Percentiles rank a stretch among this genome's conserved stretches.
These are phyloP conservation scores for Prototheca cutis DNA, from an alignment of 163 green algal genomes.

Conservation along the genomic window DNA sequence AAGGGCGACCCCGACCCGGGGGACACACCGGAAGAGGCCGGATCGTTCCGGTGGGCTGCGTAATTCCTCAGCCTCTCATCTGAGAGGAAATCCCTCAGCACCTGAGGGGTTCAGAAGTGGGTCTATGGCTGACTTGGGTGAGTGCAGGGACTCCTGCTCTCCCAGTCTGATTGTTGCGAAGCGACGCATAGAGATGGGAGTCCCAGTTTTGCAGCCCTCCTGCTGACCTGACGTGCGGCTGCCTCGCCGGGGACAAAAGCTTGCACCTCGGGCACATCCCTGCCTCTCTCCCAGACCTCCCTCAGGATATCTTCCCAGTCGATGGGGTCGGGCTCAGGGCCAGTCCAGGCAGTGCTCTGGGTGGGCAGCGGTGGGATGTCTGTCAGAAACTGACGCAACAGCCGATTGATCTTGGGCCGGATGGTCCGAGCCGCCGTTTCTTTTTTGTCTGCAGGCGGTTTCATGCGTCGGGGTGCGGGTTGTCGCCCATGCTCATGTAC, in stretches of 20 bases:
- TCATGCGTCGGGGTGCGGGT: background rate
- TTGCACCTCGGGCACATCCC: constrained; percentile 73
- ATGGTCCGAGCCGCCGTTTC: constrained; percentile 83
- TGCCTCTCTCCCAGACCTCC: constrained; percentile 53
- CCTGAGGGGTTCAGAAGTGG: constrained; percentile 6
- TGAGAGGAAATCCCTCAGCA: constrained; percentile 56
- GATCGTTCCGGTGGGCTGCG: background rate
- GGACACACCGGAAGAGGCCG: background rate
- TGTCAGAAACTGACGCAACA: constrained; percentile 80
- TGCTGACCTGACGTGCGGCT: constrained; percentile 33
- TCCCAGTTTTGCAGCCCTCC: background rate
- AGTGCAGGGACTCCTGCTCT: background rate
- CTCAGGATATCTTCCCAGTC: constrained; percentile 66
- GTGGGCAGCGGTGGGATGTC: constrained; percentile 53
- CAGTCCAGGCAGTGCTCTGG: constrained; percentile 14
- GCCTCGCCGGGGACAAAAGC: constrained; percentile 68
- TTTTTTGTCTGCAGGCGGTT: constrained; percentile 27
- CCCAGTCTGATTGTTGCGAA: too few species aligned
- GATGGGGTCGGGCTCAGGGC: background rate
- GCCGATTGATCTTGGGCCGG: constrained; percentile 73
- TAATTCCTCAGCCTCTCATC: constrained; percentile 31
- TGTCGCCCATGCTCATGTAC: too few species aligned
- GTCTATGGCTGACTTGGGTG: background rate
- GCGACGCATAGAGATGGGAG: background rate
- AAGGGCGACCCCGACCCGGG: too few species aligned